phyloP scores from a whole-genome alignment of 495 filamentous ascomycete genomes.

The Neurospora tetrasperma region DNA sequence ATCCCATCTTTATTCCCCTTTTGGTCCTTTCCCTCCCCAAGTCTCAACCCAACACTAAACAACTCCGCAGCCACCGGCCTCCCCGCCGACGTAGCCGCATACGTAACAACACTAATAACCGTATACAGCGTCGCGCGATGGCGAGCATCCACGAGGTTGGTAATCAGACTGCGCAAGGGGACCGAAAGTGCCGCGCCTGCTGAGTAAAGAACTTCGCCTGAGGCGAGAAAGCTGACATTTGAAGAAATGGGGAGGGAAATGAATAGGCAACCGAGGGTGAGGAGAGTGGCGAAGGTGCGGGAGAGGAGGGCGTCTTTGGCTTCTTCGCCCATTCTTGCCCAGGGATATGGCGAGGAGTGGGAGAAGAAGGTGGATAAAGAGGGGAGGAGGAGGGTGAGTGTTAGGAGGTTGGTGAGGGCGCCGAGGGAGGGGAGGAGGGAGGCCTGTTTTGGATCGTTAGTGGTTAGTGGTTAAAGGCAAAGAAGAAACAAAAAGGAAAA shows the following conservation, averaged over 20 bases:
- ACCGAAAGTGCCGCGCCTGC: conserved; percentile 10
- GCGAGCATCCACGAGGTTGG: conserved; percentile 39
- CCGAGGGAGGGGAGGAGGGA: conserved; percentile 44
- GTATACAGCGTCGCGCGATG: conserved; percentile 46
- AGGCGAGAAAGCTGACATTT: conserved; percentile 16
- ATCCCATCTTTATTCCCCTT: conserved; percentile 16
- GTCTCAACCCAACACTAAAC: conserved; percentile 16
- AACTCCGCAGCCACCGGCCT: conserved; percentile 38
- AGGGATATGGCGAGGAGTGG: too few species aligned
- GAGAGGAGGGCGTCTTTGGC: conserved; percentile 14
- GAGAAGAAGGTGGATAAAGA: conserved; percentile 18
- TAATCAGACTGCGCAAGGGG: conserved; percentile 35
- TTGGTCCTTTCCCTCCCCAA: not conserved
- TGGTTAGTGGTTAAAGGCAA: not conserved
- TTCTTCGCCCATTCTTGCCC: not conserved
- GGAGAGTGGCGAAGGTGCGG: conserved; percentile 39
- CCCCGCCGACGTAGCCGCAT: conserved; percentile 38
- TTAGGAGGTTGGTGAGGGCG: conserved; percentile 36
- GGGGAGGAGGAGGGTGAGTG: conserved; percentile 40
- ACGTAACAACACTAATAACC: conserved; percentile 44
- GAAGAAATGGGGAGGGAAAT: conserved; percentile 36
- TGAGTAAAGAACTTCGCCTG: conserved; percentile 8
- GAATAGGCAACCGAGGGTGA: conserved; percentile 38
- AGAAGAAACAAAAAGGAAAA: not conserved
- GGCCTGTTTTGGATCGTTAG: conserved; percentile 15